Base-by-base conservation (phyloP, 352 stramenopile genomes). In the Pelagophyceae sp. region DNA sequence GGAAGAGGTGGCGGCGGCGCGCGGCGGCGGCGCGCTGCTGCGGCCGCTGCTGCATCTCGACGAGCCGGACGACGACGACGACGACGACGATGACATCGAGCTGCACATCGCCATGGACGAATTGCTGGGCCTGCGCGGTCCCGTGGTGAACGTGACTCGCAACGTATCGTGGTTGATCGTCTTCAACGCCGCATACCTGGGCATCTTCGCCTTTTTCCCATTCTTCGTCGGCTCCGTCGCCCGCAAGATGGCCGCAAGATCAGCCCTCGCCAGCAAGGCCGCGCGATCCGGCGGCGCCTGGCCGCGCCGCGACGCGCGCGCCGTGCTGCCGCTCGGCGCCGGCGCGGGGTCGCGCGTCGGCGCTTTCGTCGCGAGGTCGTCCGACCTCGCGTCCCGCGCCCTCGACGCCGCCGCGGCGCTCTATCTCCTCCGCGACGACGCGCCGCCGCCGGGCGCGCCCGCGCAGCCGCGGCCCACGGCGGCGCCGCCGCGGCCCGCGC, bases 81-180 rank as follows among this genome's bases (percentile, higher is more conserved):
- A 95, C 75, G 90, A 95, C 40, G 91, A 94, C 64, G 88, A 94
- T 37, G 87, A 95, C 81, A 92, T 96, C 86, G 92, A 96, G 80
- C 92, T 96, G 74, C 95, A 96, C 78, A 92, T 98, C 50, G 93
- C 94, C 0, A 89, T 99, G 81, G 94, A 98, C 79, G 94, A 99
- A 80, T 83, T 99, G 0, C 81, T 99, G n/a, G 95, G 95, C 15
- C 85, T 98, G 31, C 91, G 94, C 60, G 95, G 95, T 0, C 94
- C 97, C 38, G 83, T 97, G 54, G 83, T 93, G 67, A 90, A 95
- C 35, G 82, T 98, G 5, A 90, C 98, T 77, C 90, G 94, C 32
- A 98, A 99, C 79, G 87, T 98, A 2, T 92, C 96, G 69, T 99
- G 95, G 94, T 84, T 98, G 1, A 77, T 99, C 40, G 92, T 94